Conservation (phyloP, 164 flowering plant genomes). For the Vitis rupestris region DNA sequence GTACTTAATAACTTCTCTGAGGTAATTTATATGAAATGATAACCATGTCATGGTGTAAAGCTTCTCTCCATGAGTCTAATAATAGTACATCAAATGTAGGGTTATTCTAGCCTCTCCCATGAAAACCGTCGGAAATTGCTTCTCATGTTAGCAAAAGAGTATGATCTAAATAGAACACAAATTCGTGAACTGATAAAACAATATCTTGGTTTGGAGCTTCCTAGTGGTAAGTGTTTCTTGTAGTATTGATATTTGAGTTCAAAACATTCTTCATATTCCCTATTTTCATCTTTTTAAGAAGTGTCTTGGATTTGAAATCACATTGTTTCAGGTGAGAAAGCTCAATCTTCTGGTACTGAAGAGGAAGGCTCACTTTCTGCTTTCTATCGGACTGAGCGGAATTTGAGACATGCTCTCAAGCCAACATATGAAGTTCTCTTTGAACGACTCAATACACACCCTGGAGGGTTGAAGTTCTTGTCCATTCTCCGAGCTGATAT, state of each 20-base stretch:
- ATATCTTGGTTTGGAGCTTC: slow-evolving; percentile 75
- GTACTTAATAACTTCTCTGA: slow-evolving; percentile 64
- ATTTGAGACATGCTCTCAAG: slow-evolving; percentile 76
- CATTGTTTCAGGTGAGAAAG: slow-evolving; percentile 39
- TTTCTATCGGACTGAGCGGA: slow-evolving; percentile 76
- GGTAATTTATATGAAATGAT: slow-evolving; percentile 30
- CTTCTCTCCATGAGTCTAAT: slow-evolving; percentile 1
- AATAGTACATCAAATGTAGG: slow-evolving; percentile 40
- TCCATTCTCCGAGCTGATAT: slow-evolving; percentile 78
- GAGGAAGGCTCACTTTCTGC: slow-evolving; percentile 55
- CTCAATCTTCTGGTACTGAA: slow-evolving; percentile 31
- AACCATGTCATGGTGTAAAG: background rate
- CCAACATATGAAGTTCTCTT: slow-evolving; percentile 80
- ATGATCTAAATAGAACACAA: slow-evolving; percentile 65
- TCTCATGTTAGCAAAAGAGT: slow-evolving; percentile 65
- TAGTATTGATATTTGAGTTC: slow-evolving; percentile 6
- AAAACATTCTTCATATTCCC: too few relatives aligned
- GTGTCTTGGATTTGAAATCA: slow-evolving; percentile 5
- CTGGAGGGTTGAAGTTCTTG: slow-evolving; percentile 83
- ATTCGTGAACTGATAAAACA: slow-evolving; percentile 75
- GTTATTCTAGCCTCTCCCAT: slow-evolving; percentile 55
- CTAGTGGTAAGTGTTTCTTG: slow-evolving; percentile 35
- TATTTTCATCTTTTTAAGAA: background rate
- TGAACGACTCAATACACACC: slow-evolving; percentile 79
- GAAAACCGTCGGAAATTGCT: slow-evolving; percentile 56